phyloP scores from a whole-genome alignment of 768 basidiomycete species.

The Suillus clintonianus region DNA sequence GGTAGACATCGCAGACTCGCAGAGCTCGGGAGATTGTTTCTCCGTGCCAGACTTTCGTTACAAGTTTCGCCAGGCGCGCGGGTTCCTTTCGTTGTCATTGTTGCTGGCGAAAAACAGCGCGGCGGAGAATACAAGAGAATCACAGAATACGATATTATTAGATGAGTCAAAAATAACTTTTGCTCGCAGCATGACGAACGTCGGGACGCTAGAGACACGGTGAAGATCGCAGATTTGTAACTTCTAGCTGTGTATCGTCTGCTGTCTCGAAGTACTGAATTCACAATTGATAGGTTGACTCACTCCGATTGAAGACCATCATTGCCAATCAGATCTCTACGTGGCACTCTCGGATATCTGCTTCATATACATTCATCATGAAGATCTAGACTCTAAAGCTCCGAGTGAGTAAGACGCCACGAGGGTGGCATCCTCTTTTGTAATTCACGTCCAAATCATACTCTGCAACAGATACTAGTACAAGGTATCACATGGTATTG shows the following conservation, averaged over 20 bases:
- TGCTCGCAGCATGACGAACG: neutral
- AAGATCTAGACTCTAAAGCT: neutral
- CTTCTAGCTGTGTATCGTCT: neutral
- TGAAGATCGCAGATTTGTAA: neutral
- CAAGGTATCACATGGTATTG: neutral
- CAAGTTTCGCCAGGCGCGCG: neutral
- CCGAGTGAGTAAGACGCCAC: neutral
- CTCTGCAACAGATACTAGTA: neutral
- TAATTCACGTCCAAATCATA: neutral
- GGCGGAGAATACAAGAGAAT: neutral
- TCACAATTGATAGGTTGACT: neutral
- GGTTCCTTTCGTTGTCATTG: neutral
- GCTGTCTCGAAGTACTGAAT: neutral
- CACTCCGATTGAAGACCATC: neutral
- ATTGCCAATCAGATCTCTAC: neutral
- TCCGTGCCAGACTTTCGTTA: neutral
- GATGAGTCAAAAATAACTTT: neutral
- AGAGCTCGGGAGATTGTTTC: neutral
- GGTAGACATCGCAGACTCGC: neutral
- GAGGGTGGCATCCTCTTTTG: neutral
- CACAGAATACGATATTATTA: neutral
- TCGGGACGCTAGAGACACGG: neutral
- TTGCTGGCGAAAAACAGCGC: neutral
- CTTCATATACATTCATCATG: neutral
- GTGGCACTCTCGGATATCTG: neutral